phyloP scores from a whole-genome alignment of 495 filamentous ascomycete genomes.

The Aspergillus ellipticus region DNA sequence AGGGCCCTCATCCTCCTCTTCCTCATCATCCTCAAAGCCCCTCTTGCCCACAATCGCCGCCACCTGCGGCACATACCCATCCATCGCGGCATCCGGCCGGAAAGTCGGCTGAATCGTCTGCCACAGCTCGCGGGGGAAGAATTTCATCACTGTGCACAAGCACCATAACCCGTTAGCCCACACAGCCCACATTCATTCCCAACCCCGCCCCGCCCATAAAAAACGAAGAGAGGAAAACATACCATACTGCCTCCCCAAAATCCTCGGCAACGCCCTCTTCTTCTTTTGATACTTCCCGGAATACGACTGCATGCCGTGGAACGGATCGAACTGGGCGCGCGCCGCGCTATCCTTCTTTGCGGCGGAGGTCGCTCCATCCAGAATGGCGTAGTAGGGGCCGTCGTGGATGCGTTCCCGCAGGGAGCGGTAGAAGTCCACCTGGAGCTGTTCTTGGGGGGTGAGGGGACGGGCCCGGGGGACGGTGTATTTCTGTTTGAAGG shows the following conservation, averaged over 20 bases:
- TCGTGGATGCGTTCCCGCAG: conserved; percentile 53
- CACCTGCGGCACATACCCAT: conserved; percentile 24
- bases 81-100: conserved; percentile 34
- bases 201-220: not conserved
- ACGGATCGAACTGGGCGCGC: conserved; percentile 50
- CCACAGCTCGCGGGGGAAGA: conserved; percentile 57
- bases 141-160: conserved; percentile 40
- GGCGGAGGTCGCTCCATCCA: conserved; percentile 42
- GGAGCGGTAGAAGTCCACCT: conserved; percentile 43
- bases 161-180: not conserved
- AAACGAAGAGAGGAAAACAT: conserved; percentile 13
- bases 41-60: conserved; percentile 30
- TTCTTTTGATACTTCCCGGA: conserved; percentile 54
- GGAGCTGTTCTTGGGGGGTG: conserved; percentile 29
- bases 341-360: conserved; percentile 39
- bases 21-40: conserved; percentile 46
- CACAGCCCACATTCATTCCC: not conserved
- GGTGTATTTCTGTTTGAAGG: conserved; percentile 32
- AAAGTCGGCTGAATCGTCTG: conserved; percentile 46
- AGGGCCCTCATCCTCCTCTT: conserved; percentile 39
- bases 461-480: conserved; percentile 34
- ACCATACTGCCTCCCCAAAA: conserved; percentile 51
- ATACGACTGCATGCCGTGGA: conserved; percentile 58
- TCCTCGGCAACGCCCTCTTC: conserved; percentile 44
- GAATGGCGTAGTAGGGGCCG: conserved; percentile 55